Evolutionary conservation across 768 basidiomycete genomes (phyloP), one percentile per base, ranked within the genome.

Genomic region (Podaxis rugospora): DNA sequence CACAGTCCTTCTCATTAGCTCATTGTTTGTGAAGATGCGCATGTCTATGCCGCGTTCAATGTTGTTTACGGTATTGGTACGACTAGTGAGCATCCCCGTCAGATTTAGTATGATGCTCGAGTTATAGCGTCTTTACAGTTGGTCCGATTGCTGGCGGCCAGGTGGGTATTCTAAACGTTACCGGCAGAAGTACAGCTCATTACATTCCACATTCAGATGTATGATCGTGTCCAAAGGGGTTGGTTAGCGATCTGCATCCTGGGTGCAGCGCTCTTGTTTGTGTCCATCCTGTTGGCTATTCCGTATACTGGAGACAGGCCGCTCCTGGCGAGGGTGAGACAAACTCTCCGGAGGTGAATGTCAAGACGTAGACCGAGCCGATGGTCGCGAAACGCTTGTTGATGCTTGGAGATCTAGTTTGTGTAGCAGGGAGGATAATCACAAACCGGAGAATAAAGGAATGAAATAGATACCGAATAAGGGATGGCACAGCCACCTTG

Each of bases 1-100:
- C 18, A 51, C 50, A 42, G 35, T 62, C 46, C 64, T 21, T 13
- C 42, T 18, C 2, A 50, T 61, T n/a, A 4, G 14, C 59, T 55
- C 9, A 61, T 36, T 50, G 9, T 23, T n/a, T 27, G 16, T 13
- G 28, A 65, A 91, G 90, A 87, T 70, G 89, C 82, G 0, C 89
- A 91, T 66, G 79, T 88, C 2, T 92, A 89, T 66, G 89, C 84
- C 3, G 85, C 84, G 0, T 90, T 89, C 68, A 92, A 90, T 72
- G 67, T 91, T 10, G 83, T 83, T 2, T 90, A 85, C 62, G 89
- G 86, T 1, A 68, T 88, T 59, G 89, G 88, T 32, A 80, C 85
- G 36, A 73, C 83, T 50, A 67, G 89, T 89, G 64, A 69, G 81
- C 74, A 16, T 11, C 21, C 47, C 13, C 42, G 32, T 54, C 39